A percentile compares a stretch with the other conserved stretches of the same genome.
Evolutionary conservation across 148 eudicot species (phyloP).

Genomic region (Linanthus parryae): DNA sequence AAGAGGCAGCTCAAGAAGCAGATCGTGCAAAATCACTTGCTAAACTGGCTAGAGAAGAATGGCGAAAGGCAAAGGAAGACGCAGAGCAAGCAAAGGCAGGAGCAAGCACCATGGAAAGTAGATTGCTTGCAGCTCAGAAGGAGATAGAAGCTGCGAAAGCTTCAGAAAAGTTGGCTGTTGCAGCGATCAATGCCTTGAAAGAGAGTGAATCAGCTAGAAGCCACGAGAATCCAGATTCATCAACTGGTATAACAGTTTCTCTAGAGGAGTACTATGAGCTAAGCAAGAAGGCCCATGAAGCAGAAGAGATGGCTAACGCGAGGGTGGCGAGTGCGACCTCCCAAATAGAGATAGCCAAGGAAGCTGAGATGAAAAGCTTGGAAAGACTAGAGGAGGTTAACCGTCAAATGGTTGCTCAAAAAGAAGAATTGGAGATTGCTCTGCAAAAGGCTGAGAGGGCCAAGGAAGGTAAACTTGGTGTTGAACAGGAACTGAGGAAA

Average conservation of each 20-base stretch:
- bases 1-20: slow-evolving; percentile 71
- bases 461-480: slow-evolving; percentile 72
- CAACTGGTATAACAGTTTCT: slow-evolving; percentile 54
- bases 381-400: slow-evolving; percentile 54
- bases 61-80: slow-evolving; percentile 61
- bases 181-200: slow-evolving; percentile 69
- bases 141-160: slow-evolving; percentile 95
- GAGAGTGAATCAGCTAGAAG: slow-evolving; percentile 58
- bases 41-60: slow-evolving; percentile 54
- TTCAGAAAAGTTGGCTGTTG: slow-evolving; percentile 71
- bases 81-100: slow-evolving; percentile 83
- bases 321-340: slow-evolving; percentile 62
- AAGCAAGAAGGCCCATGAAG: slow-evolving; percentile 80
- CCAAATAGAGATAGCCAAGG: slow-evolving; percentile 68
- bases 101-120: slow-evolving; percentile 58
- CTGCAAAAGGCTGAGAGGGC: slow-evolving; percentile 69
- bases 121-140: slow-evolving; percentile 65
- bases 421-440: slow-evolving; percentile 57
- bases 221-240: slow-evolving; percentile 26
- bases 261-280: slow-evolving; percentile 84
- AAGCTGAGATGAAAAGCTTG: slow-evolving; percentile 52
- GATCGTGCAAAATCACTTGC: slow-evolving; percentile 61
- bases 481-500: slow-evolving; percentile 79
- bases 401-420: slow-evolving; percentile 41
- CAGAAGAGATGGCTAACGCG: slow-evolving; percentile 69